Evolutionary conservation across 2,329 filamentous ascomycete species (phyloP).

Genomic region (Akanthomyces dipterigenus): DNA sequence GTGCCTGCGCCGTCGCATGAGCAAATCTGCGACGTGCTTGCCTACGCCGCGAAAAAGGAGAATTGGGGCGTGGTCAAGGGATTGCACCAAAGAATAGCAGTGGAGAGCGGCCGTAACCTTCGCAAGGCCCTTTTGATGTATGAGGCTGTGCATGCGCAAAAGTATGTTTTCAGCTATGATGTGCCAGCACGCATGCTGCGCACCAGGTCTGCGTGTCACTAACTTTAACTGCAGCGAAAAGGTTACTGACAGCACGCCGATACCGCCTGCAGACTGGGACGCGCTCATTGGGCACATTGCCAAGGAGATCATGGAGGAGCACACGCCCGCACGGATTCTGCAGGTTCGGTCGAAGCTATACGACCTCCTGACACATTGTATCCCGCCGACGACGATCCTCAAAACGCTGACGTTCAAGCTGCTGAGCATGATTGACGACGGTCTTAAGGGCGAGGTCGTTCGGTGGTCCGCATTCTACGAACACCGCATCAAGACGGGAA

Average conservation of each 20-base stretch:
- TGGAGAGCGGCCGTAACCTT: slow-evolving; percentile 85
- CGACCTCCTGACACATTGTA: slow-evolving; percentile 93
- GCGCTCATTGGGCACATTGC: slow-evolving; percentile 82
- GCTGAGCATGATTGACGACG: slow-evolving; percentile 79
- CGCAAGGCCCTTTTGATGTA: slow-evolving; percentile 91
- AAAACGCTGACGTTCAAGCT: slow-evolving; percentile 95
- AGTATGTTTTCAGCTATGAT: slow-evolving; percentile 51
- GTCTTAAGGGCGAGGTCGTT: slow-evolving; percentile 83
- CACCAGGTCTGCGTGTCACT: slow-evolving; percentile 17
- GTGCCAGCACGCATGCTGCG: not conserved
- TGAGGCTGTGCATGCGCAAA: slow-evolving; percentile 93
- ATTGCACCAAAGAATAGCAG: slow-evolving; percentile 78
- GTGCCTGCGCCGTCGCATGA: slow-evolving; percentile 82
- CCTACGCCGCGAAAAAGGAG: slow-evolving; percentile 65
- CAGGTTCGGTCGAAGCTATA: slow-evolving; percentile 92
- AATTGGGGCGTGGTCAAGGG: slow-evolving; percentile 70
- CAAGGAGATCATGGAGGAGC: slow-evolving; percentile 88
- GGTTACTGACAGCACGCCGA: slow-evolving; percentile 77
- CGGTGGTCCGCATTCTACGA: slow-evolving; percentile 98
- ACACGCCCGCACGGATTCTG: slow-evolving; percentile 82
- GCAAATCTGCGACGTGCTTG: slow-evolving; percentile 77
- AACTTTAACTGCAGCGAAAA: slow-evolving; percentile 60
- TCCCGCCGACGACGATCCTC: slow-evolving; percentile 87
- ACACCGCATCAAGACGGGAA: slow-evolving; percentile 84
- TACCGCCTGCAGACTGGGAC: slow-evolving; percentile 96